phyloP scores from a whole-genome alignment of 108 stramenopile species.

The Cyclotella atomus region DNA sequence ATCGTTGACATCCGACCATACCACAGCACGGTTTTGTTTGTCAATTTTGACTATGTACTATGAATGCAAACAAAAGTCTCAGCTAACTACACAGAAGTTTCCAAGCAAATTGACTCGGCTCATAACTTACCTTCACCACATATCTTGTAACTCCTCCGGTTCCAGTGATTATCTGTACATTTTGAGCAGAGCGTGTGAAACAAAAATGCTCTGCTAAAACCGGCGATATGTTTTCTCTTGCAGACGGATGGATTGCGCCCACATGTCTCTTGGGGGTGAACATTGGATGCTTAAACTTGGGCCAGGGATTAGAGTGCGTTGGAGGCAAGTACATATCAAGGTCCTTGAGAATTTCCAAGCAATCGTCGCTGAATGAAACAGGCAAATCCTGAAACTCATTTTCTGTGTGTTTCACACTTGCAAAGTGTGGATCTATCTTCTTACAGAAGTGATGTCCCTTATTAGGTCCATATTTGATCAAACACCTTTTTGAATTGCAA shows the following conservation, averaged over 20 bases:
- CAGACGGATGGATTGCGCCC: background rate
- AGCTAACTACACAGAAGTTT: no score
- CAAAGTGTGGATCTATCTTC: background rate
- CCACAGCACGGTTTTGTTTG: constrained; percentile 1
- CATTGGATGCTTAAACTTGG: no score
- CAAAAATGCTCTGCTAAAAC: constrained; percentile 8
- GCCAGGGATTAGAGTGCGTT: no score
- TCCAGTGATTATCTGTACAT: constrained; percentile 8
- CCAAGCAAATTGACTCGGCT: background rate
- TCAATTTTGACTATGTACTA: constrained; percentile 20
- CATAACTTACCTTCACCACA: constrained; percentile 5
- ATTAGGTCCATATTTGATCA: background rate
- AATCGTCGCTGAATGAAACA: background rate
- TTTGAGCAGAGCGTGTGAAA: constrained; percentile 14
- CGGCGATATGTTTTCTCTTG: constrained; percentile 6
- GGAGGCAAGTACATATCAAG: background rate
- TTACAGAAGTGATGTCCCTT: background rate
- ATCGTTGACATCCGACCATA: constrained; percentile 5
- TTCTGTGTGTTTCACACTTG: background rate
- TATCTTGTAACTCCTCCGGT: constrained; percentile 28
- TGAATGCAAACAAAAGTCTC: no score
- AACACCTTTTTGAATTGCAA: background rate
- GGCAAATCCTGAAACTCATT: background rate
- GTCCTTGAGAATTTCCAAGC: background rate
- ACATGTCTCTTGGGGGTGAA: constrained; percentile 10